Evolutionary conservation across 306 rosid species (phyloP), one percentile per base, ranked within the genome.

Genomic region (Begonia masoniana): DNA sequence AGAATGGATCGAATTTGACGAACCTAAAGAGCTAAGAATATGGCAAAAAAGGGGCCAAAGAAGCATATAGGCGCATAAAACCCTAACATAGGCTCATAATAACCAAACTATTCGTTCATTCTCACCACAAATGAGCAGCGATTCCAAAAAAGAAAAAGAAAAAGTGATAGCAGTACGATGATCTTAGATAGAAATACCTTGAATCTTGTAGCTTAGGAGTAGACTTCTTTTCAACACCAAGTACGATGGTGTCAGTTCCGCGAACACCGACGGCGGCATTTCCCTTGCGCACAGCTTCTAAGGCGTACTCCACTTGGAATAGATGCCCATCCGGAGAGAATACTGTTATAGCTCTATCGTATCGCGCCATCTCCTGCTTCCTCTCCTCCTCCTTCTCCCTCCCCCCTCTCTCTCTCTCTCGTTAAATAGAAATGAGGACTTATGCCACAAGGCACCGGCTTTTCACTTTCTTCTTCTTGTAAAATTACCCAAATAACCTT

Each of bases 211-310:
- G 99, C 52, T 86, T 92, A 41, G 93, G 93, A 11, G 99, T 51
- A 63, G 99, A 84, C 74, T 92, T 92, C 74, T 92, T 92, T 73
- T 92, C 99, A 36, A 92, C 99, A 47, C 99, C 96, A 62, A 92
- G 99, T 52, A 92, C 95, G 59, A 92, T 77, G 67, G 87, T 92
- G 47, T 92, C 99, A 59, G 88, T 70, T 62, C 99, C 99, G 13
- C 99, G 99, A 45, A 92, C 99, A 50, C 99, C 96, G 50, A 92
- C 99, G 76, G 99, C 96, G 64, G 99, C 99, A 86, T 92, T 92
- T 4, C 99, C 99, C 66, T 92, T 92, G 10, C 99, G 95, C 41
- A 92, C 99, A 19, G 96, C 99, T 67, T 92, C 99, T 13, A 92
- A 92, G 2, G 99, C 99, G 70, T 92, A 92, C 43, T 92, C 96